Base-by-base conservation (phyloP, 2,329 filamentous ascomycete species). In the Malbranchea zuffiana region DNA sequence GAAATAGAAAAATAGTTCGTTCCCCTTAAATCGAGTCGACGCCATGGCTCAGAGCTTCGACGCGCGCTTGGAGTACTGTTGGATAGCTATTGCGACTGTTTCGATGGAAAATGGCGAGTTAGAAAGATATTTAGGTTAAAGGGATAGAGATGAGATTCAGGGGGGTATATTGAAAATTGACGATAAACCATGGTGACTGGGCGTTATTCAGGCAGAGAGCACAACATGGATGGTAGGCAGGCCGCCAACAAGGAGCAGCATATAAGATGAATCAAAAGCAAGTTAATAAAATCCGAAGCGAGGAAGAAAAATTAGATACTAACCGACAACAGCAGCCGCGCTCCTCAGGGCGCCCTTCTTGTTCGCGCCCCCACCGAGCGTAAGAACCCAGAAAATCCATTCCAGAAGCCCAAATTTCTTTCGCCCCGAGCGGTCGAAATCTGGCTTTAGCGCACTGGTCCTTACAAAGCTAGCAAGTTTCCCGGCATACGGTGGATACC, bases 401-500 rank as follows among this genome's bases (percentile, higher is more conserved):
- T 58, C 56, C 16, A 62, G 47, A 12, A 50, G 47, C 27, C 44
- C 33, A 10, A 35, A 34, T 8, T 61, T 42, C 44, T 59, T 61
- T 6, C 56, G 59, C 6, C 75, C 74, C 27, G 71, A 56, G 17
- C 75, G 67, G 53, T 78, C 73, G 50, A 79, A 79, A 50, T 76
- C 67, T 2, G 75, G 75, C 42, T 66, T 69, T 44, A 67, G 35
- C 2, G 66, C 62, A 37, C 60, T 68, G 59, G 72, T 70, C 6
- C 56, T 55, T 41, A 62, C 57, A 48, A 69, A 66, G 44, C 68
- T 64, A 52, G 65, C 61, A 44, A 68, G 53, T 57, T 78, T 78
- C 32, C 68, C 68, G 2, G 56, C 59, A 48, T 74, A 79, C 2
- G 75, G 75, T 6, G 75, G 75, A 53, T 79, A 79, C 20, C 75